phyloP scores from a whole-genome alignment of 345 rosid species.

The Cardamine chenopodiifolia region DNA sequence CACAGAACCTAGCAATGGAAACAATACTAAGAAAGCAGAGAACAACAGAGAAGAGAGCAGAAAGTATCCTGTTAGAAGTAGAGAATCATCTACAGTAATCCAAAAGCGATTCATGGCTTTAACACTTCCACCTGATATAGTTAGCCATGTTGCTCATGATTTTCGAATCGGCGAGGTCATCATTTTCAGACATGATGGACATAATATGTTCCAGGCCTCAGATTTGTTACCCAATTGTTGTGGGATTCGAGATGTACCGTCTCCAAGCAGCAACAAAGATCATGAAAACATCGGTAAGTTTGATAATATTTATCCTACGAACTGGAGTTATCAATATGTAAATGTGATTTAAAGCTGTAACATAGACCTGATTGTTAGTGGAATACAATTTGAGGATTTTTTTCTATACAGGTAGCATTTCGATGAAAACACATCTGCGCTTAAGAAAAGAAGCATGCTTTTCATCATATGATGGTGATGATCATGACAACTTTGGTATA shows the following conservation, averaged over 20 bases:
- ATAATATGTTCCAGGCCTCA: slow-evolving; percentile 18
- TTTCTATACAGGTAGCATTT: slow-evolving; percentile 23
- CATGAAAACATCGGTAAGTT: slow-evolving; percentile 29
- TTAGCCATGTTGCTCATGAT: slow-evolving; percentile 4
- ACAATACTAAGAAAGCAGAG: background rate
- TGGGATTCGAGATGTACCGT: slow-evolving; percentile 4
- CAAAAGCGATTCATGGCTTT: background rate
- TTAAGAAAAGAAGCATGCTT: slow-evolving; percentile 21
- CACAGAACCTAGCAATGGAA: background rate
- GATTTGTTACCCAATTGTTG: slow-evolving; percentile 14
- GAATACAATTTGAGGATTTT: background rate
- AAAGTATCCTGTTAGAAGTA: slow-evolving; percentile 1
- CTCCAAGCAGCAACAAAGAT: slow-evolving; percentile 18
- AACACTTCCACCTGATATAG: background rate
- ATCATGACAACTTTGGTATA: slow-evolving; percentile 17
- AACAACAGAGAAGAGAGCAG: background rate
- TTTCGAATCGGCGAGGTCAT: slow-evolving; percentile 2
- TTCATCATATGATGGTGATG: slow-evolving; percentile 18
- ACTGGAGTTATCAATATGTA: background rate
- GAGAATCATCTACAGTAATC: slow-evolving; percentile 17
- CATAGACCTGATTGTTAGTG: background rate
- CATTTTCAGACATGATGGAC: slow-evolving; percentile 9
- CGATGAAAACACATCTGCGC: background rate
- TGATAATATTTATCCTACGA: background rate
- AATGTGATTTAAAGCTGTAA: background rate